Evolutionary conservation across 2,329 filamentous ascomycete species (phyloP).

Genomic region (Venturia nashicola): DNA sequence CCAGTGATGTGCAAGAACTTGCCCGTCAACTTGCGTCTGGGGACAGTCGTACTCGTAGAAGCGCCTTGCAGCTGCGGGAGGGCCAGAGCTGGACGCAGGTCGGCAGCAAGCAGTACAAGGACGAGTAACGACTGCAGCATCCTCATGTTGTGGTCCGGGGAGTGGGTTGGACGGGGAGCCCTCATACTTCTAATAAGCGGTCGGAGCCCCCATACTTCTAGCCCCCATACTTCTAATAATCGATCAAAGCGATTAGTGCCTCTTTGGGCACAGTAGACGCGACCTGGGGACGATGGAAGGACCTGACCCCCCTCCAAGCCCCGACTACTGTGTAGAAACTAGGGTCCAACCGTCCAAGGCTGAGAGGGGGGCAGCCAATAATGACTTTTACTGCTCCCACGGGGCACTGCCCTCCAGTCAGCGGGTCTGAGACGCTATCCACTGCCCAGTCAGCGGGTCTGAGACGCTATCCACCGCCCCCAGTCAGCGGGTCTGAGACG

Average conservation of each 20-base stretch:
- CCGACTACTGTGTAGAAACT: neutral
- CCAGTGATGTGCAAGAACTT: constrained; percentile 83
- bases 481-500: too few relatives aligned
- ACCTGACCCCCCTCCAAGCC: too few relatives aligned
- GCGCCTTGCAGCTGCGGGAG: neutral
- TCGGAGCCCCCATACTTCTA: neutral
- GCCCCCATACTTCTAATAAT: too few relatives aligned
- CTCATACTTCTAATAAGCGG: neutral
- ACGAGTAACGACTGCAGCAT: neutral
- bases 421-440: too few relatives aligned
- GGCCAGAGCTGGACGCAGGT: neutral
- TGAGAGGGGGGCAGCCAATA: neutral
- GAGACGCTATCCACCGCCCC: too few relatives aligned
- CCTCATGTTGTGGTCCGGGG: neutral
- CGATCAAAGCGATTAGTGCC: too few relatives aligned
- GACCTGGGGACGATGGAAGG: too few relatives aligned
- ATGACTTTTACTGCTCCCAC: neutral
- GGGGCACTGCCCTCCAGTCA: too few relatives aligned
- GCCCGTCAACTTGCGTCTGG: constrained; percentile 31
- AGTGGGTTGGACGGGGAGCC: neutral
- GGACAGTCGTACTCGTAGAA: neutral
- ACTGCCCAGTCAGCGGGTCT: too few relatives aligned
- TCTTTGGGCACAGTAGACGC: too few relatives aligned
- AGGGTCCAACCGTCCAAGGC: neutral
- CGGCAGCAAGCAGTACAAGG: neutral